Percentiles rank a stretch among this genome's conserved stretches.
phyloP scores from a whole-genome alignment of 805 yeast species.

The Metschnikowia matae region DNA sequence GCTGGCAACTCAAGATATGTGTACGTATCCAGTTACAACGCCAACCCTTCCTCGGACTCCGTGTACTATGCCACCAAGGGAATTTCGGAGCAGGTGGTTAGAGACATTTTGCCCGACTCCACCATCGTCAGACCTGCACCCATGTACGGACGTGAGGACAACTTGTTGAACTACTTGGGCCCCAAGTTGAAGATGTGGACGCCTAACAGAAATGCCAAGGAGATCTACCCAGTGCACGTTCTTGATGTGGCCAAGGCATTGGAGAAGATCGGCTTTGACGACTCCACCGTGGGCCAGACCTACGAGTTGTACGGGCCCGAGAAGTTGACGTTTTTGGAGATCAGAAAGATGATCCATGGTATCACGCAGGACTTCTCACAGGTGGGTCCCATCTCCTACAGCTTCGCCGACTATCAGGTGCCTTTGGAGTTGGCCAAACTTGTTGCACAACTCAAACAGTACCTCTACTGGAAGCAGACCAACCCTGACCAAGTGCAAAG shows the following conservation, averaged over 20 bases:
- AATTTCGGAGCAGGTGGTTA: constrained; percentile 67
- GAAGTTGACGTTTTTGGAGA: constrained; percentile 53
- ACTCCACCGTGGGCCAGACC: constrained; percentile 70
- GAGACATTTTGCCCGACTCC: constrained; percentile 63
- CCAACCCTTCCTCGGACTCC: constrained; percentile 62
- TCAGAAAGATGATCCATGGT: constrained; percentile 67
- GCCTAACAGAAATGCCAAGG: constrained; percentile 60
- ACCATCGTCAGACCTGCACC: constrained; percentile 86
- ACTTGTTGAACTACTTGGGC: constrained; percentile 58
- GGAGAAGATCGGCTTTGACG: constrained; percentile 76
- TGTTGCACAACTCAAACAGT: constrained; percentile 42
- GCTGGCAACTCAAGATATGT: constrained; percentile 69
- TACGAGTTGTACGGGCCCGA: constrained; percentile 76
- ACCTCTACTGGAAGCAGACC: constrained; percentile 44
- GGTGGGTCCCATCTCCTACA: constrained; percentile 43
- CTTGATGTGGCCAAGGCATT: constrained; percentile 74
- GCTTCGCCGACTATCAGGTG: constrained; percentile 38
- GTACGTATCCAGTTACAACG: constrained; percentile 78
- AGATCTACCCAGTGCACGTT: constrained; percentile 68
- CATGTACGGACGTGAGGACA: constrained; percentile 71
- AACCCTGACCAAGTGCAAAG: constrained; percentile 76
- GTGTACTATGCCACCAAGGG: constrained; percentile 78
- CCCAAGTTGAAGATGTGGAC: constrained; percentile 58
- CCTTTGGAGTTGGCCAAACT: constrained; percentile 46
- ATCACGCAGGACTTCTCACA: constrained; percentile 48